Conservation (phyloP, 2,329 filamentous ascomycete species). For the Cordyceps cateniannulata region DNA sequence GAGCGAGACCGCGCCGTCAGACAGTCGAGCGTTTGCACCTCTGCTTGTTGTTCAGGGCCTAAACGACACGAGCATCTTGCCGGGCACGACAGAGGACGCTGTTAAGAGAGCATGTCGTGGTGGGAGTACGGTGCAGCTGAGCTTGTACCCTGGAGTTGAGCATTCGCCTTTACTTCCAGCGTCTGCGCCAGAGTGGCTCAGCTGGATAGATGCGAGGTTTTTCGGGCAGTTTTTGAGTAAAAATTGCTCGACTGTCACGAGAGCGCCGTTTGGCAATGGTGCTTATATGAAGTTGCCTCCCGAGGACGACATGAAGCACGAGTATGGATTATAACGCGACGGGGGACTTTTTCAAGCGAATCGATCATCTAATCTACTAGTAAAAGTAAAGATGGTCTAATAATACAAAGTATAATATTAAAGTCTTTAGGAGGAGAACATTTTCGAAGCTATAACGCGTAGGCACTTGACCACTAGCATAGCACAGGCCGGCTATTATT, state of each 20-base stretch:
- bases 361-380: no score
- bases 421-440: no score
- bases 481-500: no score
- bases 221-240: background rate
- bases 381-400: no score
- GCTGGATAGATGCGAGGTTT: constrained; percentile 1
- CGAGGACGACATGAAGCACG: background rate
- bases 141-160: constrained; percentile 4
- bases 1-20: background rate
- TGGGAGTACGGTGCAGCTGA: constrained; percentile 7
- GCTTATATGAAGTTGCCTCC: background rate
- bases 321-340: background rate
- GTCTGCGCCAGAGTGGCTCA: background rate
- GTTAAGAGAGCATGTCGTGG: background rate
- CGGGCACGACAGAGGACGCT: background rate
- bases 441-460: no score
- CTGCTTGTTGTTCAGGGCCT: constrained; percentile 11
- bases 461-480: no score
- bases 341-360: no score
- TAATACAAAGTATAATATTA: no score
- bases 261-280: background rate
- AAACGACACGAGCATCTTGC: constrained; percentile 8
- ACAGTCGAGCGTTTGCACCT: background rate
- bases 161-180: constrained; percentile 5
- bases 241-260: background rate